phyloP scores from a whole-genome alignment of 148 eudicot genomes.

The Mesembryanthemum crystallinum region DNA sequence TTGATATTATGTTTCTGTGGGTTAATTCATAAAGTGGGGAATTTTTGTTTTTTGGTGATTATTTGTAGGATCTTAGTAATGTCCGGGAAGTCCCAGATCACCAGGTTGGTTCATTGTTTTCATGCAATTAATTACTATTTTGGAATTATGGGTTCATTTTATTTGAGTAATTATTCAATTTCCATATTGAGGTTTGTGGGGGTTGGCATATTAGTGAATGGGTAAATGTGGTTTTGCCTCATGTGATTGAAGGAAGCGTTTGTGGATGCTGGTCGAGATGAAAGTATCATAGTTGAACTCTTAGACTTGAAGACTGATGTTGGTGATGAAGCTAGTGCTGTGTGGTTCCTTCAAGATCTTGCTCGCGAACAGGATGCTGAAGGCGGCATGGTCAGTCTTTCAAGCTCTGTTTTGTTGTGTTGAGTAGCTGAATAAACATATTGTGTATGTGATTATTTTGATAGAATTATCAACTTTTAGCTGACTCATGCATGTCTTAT shows the following conservation, averaged over 20 bases:
- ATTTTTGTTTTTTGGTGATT: conserved; percentile 4
- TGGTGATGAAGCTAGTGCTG: conserved; percentile 71
- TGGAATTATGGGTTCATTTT: neutral
- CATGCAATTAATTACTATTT: neutral
- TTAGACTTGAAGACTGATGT: conserved; percentile 77
- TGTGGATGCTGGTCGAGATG: conserved; percentile 72
- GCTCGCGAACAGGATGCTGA: conserved; percentile 87
- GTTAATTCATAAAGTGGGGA: conserved; percentile 7
- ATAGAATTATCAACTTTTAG: neutral
- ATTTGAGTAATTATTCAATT: neutral
- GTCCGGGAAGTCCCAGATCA: conserved; percentile 83
- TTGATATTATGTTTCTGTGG: neutral
- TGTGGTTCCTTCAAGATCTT: conserved; percentile 94
- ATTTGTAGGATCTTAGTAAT: conserved; percentile 71
- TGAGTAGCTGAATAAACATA: neutral
- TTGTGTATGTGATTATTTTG: neutral
- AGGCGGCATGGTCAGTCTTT: conserved; percentile 49
- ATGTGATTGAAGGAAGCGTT: conserved; percentile 65
- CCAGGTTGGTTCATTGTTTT: conserved; percentile 45
- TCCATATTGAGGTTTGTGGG: neutral
- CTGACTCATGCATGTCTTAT: neutral
- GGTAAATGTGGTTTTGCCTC: neutral
- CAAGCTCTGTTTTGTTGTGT: neutral
- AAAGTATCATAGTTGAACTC: conserved; percentile 75
- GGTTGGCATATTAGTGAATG: neutral